Evolutionary conservation across 1,284 basidiomycete genomes (phyloP), one percentile per base, ranked within the genome.

Genomic region (Apiotrichum brassicae): DNA sequence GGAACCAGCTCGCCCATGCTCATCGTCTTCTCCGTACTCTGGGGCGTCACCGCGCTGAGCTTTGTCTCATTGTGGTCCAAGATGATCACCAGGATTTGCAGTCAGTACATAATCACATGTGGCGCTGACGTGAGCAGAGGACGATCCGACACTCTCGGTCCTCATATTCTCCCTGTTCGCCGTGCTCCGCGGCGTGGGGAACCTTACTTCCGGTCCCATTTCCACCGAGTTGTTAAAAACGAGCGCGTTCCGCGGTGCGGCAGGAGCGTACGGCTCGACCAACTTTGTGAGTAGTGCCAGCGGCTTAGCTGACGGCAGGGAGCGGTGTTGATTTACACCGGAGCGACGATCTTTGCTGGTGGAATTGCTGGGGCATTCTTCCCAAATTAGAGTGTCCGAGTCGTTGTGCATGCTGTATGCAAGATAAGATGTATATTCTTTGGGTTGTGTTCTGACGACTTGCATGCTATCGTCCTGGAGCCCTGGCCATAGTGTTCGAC

Each of bases 181-280:
- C 13, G 60, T 63, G 40, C 48, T 61, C 20, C 51, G 68, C 35
- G 72, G 71, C 4, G 51, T 74, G 7, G 72, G 70, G 22, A 70
- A 65, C 49, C 59, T 74, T 28, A 60, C 65, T 1, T 69, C 65
- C 11, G 71, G 64, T 16, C 66, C 68, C 16, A 58, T 68, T 8
- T 64, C 65, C 5, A 59, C 62, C 26, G 55, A 58, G 6, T 48
- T 70, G 11, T 52, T 68, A 24, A 59, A 60, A 38, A 45, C 54
- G n/a, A 46, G 54, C 2, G 42, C 62, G 33, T 38, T 54, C 12
- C 49, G 48, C 22, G 65, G 65, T 9, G 59, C 58, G 1, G 54
- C 59, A 0, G 68, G 67, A 14, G 68, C 64, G 3, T 72, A 70
- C 45, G 66, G 66, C 5, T 8, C n/a, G 5, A 54, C 58, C 18